These are phyloP conservation scores for Aspergillus fumigatus DNA, from an alignment of 2,329 filamentous ascomycete genomes.

Conservation along the genomic window DNA sequence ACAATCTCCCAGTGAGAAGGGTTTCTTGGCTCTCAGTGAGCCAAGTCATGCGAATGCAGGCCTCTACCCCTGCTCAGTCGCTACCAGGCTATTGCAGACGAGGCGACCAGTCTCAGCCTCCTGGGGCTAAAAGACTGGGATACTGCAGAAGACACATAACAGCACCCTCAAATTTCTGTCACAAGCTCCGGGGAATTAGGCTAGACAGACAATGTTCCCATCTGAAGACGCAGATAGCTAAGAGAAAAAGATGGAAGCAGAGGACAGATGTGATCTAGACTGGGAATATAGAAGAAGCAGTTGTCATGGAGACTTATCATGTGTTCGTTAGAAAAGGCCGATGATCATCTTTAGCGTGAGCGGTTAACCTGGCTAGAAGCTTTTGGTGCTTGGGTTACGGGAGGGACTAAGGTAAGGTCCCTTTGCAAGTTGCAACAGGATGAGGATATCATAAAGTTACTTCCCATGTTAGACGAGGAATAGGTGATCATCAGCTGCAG, in stretches of 20 bases:
- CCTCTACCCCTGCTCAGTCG: neutral
- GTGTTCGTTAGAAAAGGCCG: neutral
- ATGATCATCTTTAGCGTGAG: neutral
- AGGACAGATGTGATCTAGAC: neutral
- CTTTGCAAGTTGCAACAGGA: neutral
- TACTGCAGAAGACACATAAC: conserved; percentile 4
- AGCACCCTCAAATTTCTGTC: neutral
- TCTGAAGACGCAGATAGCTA: neutral
- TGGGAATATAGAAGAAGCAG: neutral
- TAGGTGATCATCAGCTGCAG: neutral
- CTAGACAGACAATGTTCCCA: neutral
- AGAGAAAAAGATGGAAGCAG: neutral
- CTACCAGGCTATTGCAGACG: conserved; percentile 11
- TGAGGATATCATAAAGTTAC: neutral
- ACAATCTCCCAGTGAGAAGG: neutral
- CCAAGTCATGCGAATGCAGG: neutral
- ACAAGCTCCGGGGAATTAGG: neutral
- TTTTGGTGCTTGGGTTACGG: neutral
- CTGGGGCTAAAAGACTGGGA: conserved; percentile 12
- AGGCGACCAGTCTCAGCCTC: conserved; percentile 19
- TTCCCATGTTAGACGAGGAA: neutral
- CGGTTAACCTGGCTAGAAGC: neutral
- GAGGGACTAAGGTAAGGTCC: neutral
- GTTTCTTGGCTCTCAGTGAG: neutral
- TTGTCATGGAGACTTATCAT: neutral